Base-by-base conservation (phyloP, 192 early-diverging fungal genomes). In the Endogone sp. region DNA sequence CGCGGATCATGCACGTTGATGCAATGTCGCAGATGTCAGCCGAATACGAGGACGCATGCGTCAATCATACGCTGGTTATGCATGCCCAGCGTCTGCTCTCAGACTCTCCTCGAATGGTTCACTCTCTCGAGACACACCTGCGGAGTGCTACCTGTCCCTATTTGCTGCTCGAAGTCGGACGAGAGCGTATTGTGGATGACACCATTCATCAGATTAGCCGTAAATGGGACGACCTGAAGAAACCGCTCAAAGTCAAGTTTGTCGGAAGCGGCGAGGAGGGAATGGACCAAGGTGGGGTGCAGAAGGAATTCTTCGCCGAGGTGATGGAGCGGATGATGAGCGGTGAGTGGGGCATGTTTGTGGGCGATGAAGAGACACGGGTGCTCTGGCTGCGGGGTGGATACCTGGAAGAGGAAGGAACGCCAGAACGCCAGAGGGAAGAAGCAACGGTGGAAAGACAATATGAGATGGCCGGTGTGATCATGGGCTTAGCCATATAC, bases 281-380 rank as follows among this genome's bases (percentile, higher is more conserved):
- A 26, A 90, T 97, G 13, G 94, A 96, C 70, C 93, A 94, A 66
- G 95, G 95, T 58, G 95, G 95, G 11, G 90, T 97, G 29, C 93
- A 93, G 64, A 96, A 96, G 70, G 95, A 97, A 80, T 97, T 94
- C 80, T 95, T 97, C 69, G 89, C 93, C 63, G 83, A 96, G 26
- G 87, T 96, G 20, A 91, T 96, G 55, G 85, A 92, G 63, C 92
- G 96, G 32, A 82, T 97, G 24, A 94, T 95, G 78, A 91, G 93
- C 67, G 81, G 84, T 9, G 88, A 92, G 70, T 97, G 93, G 74
- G 94, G 88, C 63, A 83, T 79, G 82, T 64, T 30, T 65, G 27
- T 93, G 4, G 92, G 37, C 37, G 37, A 49, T 49, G 37, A 49
- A 16, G 37, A 49, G 37, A 49, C 37, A 16, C 37, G 37, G 9